Base-by-base conservation (phyloP, 768 basidiomycete genomes). In the Galerina sulciceps region DNA sequence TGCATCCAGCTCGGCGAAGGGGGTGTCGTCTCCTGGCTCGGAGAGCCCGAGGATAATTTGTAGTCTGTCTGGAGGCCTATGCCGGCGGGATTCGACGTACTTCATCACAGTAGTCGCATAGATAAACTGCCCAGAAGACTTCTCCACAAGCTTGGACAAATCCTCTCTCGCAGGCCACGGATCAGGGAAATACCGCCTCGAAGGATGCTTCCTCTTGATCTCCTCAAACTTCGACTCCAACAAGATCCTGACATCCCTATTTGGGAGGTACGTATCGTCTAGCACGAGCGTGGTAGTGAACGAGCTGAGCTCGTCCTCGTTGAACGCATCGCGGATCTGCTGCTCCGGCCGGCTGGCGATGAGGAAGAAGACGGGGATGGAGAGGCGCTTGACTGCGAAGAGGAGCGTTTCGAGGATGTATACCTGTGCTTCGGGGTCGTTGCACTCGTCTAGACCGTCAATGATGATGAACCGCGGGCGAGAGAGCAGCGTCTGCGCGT, bases 381-480 rank as follows among this genome's bases (percentile, higher is more conserved):
- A 15, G 5, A 48, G 20, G 43, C 37, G 11, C 11, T 42, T 36
- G 15, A 58, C 23, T 22, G 46, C 57, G 38, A 59, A 40, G 3
- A 50, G 17, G 15, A 63, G 31, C n/a, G 42, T 48, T 10, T 51
- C 34, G 1, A 68, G 31, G 31, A 67, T 58, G 11, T 63, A 55
- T 26, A 22, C 22, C 35, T 68, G 67, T 3, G 31, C 26, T 17
- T 65, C 43, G 1, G 43, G 17, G 6, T 48, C 46, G 3, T 42
- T 47, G 37, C 65, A 70, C 53, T 70, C 67, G 42, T 70, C 61
- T 26, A 70, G 55, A 2, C 67, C 69, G 20, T 70, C 69, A 5
- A 70, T 57, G n/a, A 67, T 55, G n/a, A 70, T 59, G 1, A 70
- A 35, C 1, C 41, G 50, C 0, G 64, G 64, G 8, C 51, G 40